These are phyloP conservation scores for Penicillium frequentans DNA, from an alignment of 2,329 filamentous ascomycete species.

Conservation along the genomic window DNA sequence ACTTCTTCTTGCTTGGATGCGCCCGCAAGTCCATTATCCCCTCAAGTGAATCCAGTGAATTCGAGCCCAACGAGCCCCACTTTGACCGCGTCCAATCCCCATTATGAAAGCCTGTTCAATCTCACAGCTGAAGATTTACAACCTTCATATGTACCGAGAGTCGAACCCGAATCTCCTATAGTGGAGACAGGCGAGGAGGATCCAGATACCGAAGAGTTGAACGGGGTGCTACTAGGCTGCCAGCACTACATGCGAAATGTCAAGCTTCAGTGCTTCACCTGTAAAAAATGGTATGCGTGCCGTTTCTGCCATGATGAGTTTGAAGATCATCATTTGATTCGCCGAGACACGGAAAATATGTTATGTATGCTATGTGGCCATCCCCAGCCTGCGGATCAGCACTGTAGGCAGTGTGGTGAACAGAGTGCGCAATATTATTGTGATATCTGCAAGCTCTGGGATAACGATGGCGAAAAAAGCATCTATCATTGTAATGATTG, in stretches of 20 bases:
- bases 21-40: constrained; percentile 32
- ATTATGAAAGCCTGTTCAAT: constrained; percentile 38
- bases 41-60: constrained; percentile 22
- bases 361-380: constrained; percentile 93
- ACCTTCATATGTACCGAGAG: constrained; percentile 64
- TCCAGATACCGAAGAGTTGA: constrained; percentile 47
- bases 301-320: constrained; percentile 87
- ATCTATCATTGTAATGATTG: constrained; percentile 98
- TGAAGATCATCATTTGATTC: constrained; percentile 76
- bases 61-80: constrained; percentile 27
- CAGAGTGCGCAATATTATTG: constrained; percentile 89
- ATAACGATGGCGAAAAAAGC: constrained; percentile 83
- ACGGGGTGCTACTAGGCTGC: constrained; percentile 69
- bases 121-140: constrained; percentile 57
- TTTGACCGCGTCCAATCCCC: constrained; percentile 28
- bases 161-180: constrained; percentile 28
- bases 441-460: constrained; percentile 93
- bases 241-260: constrained; percentile 94
- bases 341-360: constrained; percentile 89
- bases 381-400: constrained; percentile 76
- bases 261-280: constrained; percentile 89
- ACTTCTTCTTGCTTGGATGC: constrained; percentile 27
- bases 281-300: constrained; percentile 90
- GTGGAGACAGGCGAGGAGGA: constrained; percentile 36
- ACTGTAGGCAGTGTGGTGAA: constrained; percentile 74